These are phyloP conservation scores for Teratosphaeria pseudoeucalypti DNA, from an alignment of 2,329 filamentous ascomycete species.

Conservation along the genomic window DNA sequence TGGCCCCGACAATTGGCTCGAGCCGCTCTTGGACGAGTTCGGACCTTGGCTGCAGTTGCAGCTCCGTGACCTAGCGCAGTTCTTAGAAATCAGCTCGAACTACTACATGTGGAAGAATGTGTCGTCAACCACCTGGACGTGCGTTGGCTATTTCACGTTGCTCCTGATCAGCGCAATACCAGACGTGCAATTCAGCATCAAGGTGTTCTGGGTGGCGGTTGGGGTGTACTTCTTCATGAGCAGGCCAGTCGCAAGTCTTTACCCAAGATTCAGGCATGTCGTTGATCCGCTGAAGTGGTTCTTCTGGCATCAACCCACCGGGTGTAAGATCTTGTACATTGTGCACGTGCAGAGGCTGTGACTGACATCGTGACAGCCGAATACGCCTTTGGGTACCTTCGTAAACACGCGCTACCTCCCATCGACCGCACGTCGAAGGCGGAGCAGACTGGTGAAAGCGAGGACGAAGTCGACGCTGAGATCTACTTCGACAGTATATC, in stretches of 20 bases:
- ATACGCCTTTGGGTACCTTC: slow-evolving; percentile 1
- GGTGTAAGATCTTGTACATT: not conserved
- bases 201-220: slow-evolving; percentile 2
- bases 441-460: not conserved
- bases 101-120: slow-evolving; percentile 2
- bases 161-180: slow-evolving; percentile 3
- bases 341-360: not conserved
- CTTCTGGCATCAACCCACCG: slow-evolving; percentile 2
- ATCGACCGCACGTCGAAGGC: not conserved
- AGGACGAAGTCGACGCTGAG: slow-evolving; percentile 1
- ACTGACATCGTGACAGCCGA: not conserved
- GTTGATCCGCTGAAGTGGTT: slow-evolving; percentile 5
- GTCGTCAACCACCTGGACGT: not conserved
- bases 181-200: slow-evolving; percentile 1
- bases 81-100: slow-evolving; percentile 1
- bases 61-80: slow-evolving; percentile 1
- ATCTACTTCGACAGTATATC: slow-evolving; percentile 4
- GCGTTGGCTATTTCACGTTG: not conserved
- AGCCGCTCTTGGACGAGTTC: slow-evolving; percentile 1
- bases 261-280: slow-evolving; percentile 4
- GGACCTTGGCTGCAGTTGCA: slow-evolving; percentile 3
- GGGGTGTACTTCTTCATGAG: slow-evolving; percentile 4
- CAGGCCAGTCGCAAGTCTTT: slow-evolving; percentile 1
- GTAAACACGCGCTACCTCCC: not conserved
- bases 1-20: slow-evolving; percentile 3